Conservation (phyloP, 2,329 filamentous ascomycete species). For the Aspergillus unguis region DNA sequence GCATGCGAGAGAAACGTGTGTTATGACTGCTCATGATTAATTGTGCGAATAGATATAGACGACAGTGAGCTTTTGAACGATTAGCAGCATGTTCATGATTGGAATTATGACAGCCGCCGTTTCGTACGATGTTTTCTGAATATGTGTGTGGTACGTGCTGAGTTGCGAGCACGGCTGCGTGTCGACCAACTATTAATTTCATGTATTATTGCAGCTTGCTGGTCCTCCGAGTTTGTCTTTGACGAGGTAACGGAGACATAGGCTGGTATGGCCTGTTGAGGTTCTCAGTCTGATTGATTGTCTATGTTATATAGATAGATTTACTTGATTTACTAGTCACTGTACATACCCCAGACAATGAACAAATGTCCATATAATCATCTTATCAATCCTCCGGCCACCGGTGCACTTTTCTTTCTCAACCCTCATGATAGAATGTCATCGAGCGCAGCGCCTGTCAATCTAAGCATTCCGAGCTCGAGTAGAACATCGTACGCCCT, state of each 20-base stretch:
- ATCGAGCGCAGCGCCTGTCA: too few species aligned
- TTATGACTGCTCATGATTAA: slow-evolving; percentile 39
- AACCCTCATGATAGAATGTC: not conserved
- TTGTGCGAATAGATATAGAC: not conserved
- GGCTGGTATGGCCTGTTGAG: not conserved
- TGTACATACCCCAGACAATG: slow-evolving; percentile 13
- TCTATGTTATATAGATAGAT: slow-evolving; percentile 10
- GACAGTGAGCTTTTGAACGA: not conserved
- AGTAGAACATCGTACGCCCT: too few species aligned
- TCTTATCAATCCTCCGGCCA: not conserved
- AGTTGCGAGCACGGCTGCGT: not conserved
- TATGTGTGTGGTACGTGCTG: not conserved
- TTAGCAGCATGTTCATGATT: slow-evolving; percentile 1
- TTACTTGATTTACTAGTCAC: slow-evolving; percentile 3
- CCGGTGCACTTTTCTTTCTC: not conserved
- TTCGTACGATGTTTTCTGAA: slow-evolving; percentile 1
- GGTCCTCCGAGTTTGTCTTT: slow-evolving; percentile 2
- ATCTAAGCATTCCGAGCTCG: too few species aligned
- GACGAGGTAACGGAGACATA: not conserved
- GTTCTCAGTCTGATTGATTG: not conserved
- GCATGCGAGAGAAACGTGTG: slow-evolving; percentile 46
- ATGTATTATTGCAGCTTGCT: not conserved
- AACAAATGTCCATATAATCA: not conserved
- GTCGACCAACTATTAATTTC: not conserved
- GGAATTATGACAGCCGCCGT: slow-evolving; percentile 2